Evolutionary conservation across 139 green algal species (phyloP).

Genomic region (Volvox africanus): DNA sequence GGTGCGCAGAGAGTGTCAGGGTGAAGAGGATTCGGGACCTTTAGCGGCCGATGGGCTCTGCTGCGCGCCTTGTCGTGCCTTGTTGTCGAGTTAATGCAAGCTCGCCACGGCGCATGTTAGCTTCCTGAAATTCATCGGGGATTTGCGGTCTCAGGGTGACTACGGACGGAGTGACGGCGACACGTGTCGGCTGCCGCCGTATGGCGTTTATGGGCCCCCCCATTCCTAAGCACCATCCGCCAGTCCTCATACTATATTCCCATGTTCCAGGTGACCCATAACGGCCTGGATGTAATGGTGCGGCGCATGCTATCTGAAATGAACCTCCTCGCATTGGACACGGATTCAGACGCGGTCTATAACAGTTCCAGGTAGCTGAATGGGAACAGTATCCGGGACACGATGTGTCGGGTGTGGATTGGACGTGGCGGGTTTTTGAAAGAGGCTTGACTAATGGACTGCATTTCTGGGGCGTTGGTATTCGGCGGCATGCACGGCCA

Average conservation of each 20-base stretch:
- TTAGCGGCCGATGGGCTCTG: no score
- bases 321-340: conserved; percentile 22
- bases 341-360: conserved; percentile 1
- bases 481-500: not conserved
- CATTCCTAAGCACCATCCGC: no score
- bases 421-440: not conserved
- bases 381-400: not conserved
- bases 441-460: not conserved
- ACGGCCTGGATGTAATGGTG: conserved; percentile 47
- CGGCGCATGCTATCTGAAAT: conserved; percentile 41
- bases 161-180: not conserved
- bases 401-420: not conserved
- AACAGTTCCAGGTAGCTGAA: conserved; percentile 1
- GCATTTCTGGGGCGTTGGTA: not conserved
- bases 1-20: not conserved
- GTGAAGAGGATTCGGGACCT: not conserved
- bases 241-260: no score
- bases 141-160: not conserved
- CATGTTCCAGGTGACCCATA: conserved; percentile 28
- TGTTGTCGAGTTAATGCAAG: not conserved
- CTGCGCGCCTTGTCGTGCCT: not conserved
- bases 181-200: not conserved
- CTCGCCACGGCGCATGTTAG: not conserved
- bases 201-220: not conserved
- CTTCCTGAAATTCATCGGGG: not conserved